Evolutionary conservation across 73 alveolate genomes (phyloP).

Genomic region (Stentor roeselii): DNA sequence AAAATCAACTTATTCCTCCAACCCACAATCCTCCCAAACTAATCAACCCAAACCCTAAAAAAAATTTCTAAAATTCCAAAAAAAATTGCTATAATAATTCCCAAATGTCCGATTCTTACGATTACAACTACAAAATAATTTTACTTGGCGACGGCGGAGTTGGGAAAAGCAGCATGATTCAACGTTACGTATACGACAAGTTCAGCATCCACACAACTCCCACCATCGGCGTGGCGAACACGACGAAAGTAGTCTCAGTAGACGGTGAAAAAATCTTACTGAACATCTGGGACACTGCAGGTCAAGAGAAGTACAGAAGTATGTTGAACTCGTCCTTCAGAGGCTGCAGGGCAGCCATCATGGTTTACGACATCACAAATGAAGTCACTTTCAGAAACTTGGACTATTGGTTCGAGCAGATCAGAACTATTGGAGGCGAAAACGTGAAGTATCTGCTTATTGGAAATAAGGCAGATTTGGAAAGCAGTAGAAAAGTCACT

Average conservation of each 20-base stretch:
- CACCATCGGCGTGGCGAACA: slow-evolving; percentile 68
- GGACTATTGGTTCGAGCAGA: slow-evolving; percentile 64
- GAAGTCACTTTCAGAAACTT: slow-evolving; percentile 49
- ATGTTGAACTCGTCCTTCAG: slow-evolving; percentile 62
- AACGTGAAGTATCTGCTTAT: slow-evolving; percentile 25
- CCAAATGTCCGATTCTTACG: slow-evolving; percentile 7
- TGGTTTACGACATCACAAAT: slow-evolving; percentile 68
- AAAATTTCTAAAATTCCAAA: no score
- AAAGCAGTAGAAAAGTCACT: not conserved
- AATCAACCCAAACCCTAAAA: no score
- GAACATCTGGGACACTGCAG: slow-evolving; percentile 77
- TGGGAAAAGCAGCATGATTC: slow-evolving; percentile 63
- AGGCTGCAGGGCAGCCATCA: slow-evolving; percentile 58
- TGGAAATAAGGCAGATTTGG: slow-evolving; percentile 27
- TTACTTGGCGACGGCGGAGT: slow-evolving; percentile 70
- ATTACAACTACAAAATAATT: slow-evolving; percentile 26
- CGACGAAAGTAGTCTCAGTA: slow-evolving; percentile 39
- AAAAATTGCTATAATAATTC: no score
- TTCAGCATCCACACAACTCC: slow-evolving; percentile 52
- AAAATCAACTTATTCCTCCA: not conserved
- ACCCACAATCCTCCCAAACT: not conserved
- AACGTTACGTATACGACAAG: slow-evolving; percentile 48
- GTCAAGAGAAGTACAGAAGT: slow-evolving; percentile 65
- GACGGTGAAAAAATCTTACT: slow-evolving; percentile 44
- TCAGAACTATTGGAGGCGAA: slow-evolving; percentile 44